These are phyloP conservation scores for Fusarium acutatum DNA, from an alignment of 2,329 filamentous ascomycete species.

Conservation along the genomic window DNA sequence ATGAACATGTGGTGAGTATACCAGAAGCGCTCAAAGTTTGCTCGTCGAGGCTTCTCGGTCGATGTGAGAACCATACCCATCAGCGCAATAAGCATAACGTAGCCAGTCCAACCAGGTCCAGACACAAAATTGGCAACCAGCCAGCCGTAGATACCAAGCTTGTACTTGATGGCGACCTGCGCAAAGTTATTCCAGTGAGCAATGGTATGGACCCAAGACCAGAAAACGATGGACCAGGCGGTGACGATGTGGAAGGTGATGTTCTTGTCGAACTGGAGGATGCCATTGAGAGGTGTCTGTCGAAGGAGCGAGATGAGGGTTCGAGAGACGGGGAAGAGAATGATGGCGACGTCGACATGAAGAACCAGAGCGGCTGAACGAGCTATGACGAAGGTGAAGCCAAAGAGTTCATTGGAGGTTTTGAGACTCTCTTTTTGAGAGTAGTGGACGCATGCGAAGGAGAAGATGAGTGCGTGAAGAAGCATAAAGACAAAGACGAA, in stretches of 20 bases:
- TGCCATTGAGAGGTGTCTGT: constrained; percentile 83
- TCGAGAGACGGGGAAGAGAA: constrained; percentile 83
- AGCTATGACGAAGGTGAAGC: constrained; percentile 79
- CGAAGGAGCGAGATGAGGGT: constrained; percentile 83
- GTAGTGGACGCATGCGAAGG: constrained; percentile 83
- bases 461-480: constrained; percentile 79
- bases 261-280: constrained; percentile 90
- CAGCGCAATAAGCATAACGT: constrained; percentile 81
- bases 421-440: constrained; percentile 79
- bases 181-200: constrained; percentile 90
- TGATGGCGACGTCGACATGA: constrained; percentile 82
- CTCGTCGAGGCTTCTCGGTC: constrained; percentile 78
- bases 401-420: constrained; percentile 72
- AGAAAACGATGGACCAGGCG: constrained; percentile 89
- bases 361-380: constrained; percentile 78
- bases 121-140: constrained; percentile 80
- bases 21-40: constrained; percentile 91
- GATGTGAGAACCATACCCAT: constrained; percentile 83
- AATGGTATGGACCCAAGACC: constrained; percentile 85
- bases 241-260: constrained; percentile 88
- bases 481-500: constrained; percentile 80
- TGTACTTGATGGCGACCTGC: constrained; percentile 77
- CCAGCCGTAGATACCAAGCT: constrained; percentile 80
- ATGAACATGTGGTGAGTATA: constrained; percentile 90
- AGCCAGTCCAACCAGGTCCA: constrained; percentile 86